These are phyloP conservation scores for Apiotrichum gracile DNA, from an alignment of 1,284 basidiomycete species.

Conservation along the genomic window DNA sequence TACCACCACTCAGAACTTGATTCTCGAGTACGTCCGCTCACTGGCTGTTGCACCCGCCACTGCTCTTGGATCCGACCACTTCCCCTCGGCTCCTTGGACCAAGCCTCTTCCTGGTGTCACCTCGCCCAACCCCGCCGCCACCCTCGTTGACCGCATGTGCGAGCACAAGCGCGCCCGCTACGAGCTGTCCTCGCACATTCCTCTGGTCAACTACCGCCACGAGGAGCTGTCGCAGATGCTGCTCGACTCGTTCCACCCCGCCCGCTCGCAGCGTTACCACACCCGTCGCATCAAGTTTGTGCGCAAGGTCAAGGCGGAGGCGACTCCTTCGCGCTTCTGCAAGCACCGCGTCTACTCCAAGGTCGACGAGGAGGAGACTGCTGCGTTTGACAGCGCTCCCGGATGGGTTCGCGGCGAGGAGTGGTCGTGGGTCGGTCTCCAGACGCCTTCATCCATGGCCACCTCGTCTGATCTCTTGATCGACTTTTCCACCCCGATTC, in stretches of 20 bases:
- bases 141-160: constrained; percentile 28
- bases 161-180: constrained; percentile 36
- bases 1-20: constrained; percentile 16
- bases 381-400: constrained; percentile 42
- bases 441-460: constrained; percentile 19
- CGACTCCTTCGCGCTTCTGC: constrained; percentile 46
- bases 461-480: constrained; percentile 11
- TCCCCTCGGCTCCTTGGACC: constrained; percentile 23
- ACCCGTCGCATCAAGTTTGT: constrained; percentile 48
- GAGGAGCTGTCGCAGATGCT: constrained; percentile 51
- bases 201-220: constrained; percentile 42
- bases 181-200: constrained; percentile 21
- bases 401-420: constrained; percentile 42
- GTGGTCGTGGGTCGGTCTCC: constrained; percentile 38
- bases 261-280: constrained; percentile 46
- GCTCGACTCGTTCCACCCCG: constrained; percentile 49
- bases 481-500: constrained; percentile 15
- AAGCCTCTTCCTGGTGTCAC: background rate
- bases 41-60: constrained; percentile 10
- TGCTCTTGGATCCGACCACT: constrained; percentile 2
- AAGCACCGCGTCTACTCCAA: constrained; percentile 31
- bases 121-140: background rate
- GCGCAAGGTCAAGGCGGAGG: constrained; percentile 45
- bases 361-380: constrained; percentile 42
- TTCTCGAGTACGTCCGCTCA: constrained; percentile 24